Evolutionary conservation across 371 early-diverging fungal genomes (phyloP), one percentile per base, ranked within the genome.

Genomic region (Basidiobolus heterosporus): DNA sequence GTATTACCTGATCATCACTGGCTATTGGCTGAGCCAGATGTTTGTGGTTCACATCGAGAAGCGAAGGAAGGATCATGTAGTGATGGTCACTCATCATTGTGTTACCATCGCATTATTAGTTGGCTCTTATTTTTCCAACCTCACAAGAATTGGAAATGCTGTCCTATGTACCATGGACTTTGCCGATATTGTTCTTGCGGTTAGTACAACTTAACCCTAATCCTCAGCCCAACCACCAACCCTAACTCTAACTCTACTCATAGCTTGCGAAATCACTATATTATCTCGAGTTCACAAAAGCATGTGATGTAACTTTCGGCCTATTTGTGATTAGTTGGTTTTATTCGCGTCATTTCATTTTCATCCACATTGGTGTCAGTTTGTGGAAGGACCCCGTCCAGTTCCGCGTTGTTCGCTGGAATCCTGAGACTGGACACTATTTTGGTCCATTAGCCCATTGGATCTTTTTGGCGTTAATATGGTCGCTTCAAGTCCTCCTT

Each of bases 261-360:
- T 39, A 70, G 70, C 55, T 65, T 18, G 78, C 82, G 56, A 85
- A 88, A 61, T 61, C 76, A 46, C 63, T 90, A 44, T 82, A 82
- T 48, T 90, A 90, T 46, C 48, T 80, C 24, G 61, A 65, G 39
- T 65, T 69, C 48, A 64, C 74, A 15, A 57, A 55, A 7, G 5
- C 69, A 1, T 82, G 82, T 48, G 85, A 87, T 57, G 52, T 74
- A 1, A 55, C 74, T 1, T 90, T 90, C 65, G 80, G 68, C 21
- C 37, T 78, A 16, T 88, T 90, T 54, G 75, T 80, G 16, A 36
- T 82, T 1, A 69, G 78, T n/a, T 90, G 91, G 91, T 53, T 88
- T 36, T 47, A 72, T 15, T 79, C 87, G 1, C 71, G 88, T 23
- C 89, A 88, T 50, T 60, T 60, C 15, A 55, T 79, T 52, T 85